Percentiles rank a stretch among this genome's conserved stretches.
phyloP scores from a whole-genome alignment of 2,329 filamentous ascomycete genomes.

The Lasiodiplodia gonubiensis region DNA sequence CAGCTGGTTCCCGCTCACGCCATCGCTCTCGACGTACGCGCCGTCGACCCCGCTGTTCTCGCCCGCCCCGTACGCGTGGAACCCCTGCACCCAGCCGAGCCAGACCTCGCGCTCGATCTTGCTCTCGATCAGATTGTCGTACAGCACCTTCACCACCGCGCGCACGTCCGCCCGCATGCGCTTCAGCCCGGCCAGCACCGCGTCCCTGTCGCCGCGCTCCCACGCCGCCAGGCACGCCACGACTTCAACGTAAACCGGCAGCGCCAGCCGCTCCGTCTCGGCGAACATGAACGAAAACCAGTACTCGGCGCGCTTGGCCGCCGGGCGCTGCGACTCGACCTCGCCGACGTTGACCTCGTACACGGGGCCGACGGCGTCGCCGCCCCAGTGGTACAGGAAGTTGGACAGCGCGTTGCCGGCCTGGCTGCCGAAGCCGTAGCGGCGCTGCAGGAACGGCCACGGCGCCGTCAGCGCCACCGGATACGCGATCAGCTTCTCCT shows the following conservation, averaged over 20 bases:
- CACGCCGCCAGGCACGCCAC: neutral
- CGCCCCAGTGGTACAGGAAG: neutral
- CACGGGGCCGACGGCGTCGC: no score
- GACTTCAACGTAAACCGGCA: neutral
- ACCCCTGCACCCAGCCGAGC: conserved; percentile 45
- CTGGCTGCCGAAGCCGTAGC: neutral
- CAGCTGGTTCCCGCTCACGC: conserved; percentile 46
- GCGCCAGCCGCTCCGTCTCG: conserved; percentile 5
- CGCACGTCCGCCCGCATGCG: neutral
- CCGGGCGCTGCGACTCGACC: neutral
- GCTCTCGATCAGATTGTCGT: neutral
- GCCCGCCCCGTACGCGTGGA: conserved; percentile 44
- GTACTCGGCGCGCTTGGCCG: neutral
- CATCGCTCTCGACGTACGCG: conserved; percentile 41
- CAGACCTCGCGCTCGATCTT: conserved; percentile 33
- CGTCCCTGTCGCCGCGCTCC: neutral
- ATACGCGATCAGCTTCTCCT: neutral
- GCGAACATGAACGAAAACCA: neutral
- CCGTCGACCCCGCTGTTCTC: conserved; percentile 35
- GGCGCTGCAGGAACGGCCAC: neutral
- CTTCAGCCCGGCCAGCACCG: neutral
- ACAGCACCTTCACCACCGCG: neutral
- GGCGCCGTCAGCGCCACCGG: neutral
- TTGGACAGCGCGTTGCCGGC: conserved; percentile 2
- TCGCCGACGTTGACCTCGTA: conserved; percentile 15